Evolutionary conservation across 768 basidiomycete species (phyloP).

Genomic region (Collybia sp.): DNA sequence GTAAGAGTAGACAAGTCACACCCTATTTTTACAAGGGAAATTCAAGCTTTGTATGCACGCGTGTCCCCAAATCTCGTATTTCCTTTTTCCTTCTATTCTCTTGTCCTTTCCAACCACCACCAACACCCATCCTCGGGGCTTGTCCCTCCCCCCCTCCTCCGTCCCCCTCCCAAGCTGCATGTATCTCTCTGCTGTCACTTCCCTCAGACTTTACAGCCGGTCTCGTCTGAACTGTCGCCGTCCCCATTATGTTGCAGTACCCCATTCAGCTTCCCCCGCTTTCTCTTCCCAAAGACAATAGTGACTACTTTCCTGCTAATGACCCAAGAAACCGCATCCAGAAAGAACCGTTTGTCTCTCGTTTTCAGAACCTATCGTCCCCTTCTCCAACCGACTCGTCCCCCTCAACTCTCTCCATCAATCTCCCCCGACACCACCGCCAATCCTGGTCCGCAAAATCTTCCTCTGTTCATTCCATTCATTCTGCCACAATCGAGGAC

Average conservation of each 20-base stretch:
- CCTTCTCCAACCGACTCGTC: constrained; percentile 25
- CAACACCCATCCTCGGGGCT: constrained; percentile 17
- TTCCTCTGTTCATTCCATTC: constrained; percentile 29
- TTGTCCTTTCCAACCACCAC: constrained; percentile 12
- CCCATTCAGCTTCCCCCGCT: constrained; percentile 37
- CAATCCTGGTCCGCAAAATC: constrained; percentile 24
- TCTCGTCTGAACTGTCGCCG: constrained; percentile 47
- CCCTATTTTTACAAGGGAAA: too few relatives aligned
- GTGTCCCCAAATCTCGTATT: background rate
- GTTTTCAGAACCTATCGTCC: constrained; percentile 19
- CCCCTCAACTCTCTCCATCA: constrained; percentile 29
- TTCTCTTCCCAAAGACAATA: constrained; percentile 30
- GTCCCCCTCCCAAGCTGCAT: constrained; percentile 30
- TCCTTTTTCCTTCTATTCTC: too few relatives aligned
- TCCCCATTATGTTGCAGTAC: constrained; percentile 59
- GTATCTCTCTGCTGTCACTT: constrained; percentile 28
- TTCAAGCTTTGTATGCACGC: too few relatives aligned
- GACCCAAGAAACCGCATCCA: constrained; percentile 34
- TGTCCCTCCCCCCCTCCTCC: constrained; percentile 14
- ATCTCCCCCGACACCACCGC: constrained; percentile 33
- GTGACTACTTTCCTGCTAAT: constrained; percentile 38
- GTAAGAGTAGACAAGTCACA: too few relatives aligned
- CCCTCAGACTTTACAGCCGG: constrained; percentile 50
- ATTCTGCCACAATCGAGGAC: constrained; percentile 44
- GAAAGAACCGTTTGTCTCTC: constrained; percentile 27